Conservation (phyloP, 139 green algal species). For the Chlamydomonas eustigma region DNA sequence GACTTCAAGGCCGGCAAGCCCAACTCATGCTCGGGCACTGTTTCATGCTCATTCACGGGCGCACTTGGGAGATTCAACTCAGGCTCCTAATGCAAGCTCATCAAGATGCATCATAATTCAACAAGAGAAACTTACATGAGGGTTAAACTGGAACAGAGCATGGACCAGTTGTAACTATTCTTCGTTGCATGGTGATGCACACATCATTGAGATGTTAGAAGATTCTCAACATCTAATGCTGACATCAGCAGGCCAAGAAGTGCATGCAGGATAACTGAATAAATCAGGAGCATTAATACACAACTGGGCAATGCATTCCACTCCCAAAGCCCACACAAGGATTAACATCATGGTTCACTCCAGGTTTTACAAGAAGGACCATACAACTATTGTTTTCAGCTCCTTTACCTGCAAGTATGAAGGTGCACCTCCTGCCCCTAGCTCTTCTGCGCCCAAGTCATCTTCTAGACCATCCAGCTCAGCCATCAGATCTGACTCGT, state of each 20-base stretch:
- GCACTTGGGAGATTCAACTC: not conserved
- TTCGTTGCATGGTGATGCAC: no score
- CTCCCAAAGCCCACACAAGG: not conserved
- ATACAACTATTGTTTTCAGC: not conserved
- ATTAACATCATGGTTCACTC: not conserved
- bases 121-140: no score
- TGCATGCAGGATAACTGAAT: not conserved
- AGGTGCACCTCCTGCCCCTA: not conserved
- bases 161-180: not conserved
- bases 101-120: no score
- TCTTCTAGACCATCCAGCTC: slow-evolving; percentile 91
- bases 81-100: no score
- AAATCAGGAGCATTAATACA: no score
- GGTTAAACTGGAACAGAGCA: not conserved
- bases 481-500: slow-evolving; percentile 95
- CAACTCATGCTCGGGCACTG: slow-evolving; percentile 9
- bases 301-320: not conserved
- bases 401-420: slow-evolving; percentile 11
- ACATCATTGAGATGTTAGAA: not conserved
- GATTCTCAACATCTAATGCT: not conserved
- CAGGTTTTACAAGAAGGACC: not conserved
- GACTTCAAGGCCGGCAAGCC: slow-evolving; percentile 7
- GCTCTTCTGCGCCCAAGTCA: slow-evolving; percentile 3
- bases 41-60: not conserved
- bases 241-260: not conserved